These are phyloP conservation scores for Polytrichum formosum DNA, from an alignment of 225 moss, liverwort and hornwort genomes.

Conservation along the genomic window DNA sequence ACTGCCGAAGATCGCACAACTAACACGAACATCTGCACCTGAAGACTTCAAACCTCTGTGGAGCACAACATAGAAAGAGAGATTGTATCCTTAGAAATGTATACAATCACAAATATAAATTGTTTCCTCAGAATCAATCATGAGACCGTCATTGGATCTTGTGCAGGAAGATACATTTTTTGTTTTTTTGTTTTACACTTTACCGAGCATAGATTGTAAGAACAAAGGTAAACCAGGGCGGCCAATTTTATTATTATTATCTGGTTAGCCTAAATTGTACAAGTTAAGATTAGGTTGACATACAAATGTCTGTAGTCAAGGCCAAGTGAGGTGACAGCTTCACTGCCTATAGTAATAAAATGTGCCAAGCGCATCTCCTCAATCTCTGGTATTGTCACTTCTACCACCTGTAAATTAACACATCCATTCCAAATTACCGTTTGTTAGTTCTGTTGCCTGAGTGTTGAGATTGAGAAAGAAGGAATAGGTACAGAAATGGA, in stretches of 20 bases:
- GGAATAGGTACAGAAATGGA: no score
- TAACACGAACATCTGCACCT: conserved; percentile 72
- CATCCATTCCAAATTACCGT: not conserved
- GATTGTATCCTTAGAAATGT: not conserved
- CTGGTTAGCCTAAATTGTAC: no score
- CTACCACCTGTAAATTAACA: conserved; percentile 43
- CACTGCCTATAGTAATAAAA: conserved; percentile 75
- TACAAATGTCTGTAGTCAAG: conserved; percentile 51
- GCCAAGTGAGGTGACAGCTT: conserved; percentile 49
- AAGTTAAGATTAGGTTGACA: conserved; percentile 1
- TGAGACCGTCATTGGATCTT: not conserved
- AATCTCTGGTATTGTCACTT: conserved; percentile 68
- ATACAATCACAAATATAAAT: not conserved
- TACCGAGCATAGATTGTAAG: no score
- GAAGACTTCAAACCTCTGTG: conserved; percentile 51
- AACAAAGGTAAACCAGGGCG: no score
- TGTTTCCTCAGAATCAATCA: not conserved
- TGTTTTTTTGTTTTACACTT: no score
- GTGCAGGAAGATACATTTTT: no score
- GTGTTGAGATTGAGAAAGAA: no score
- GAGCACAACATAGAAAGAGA: not conserved
- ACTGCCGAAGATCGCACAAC: conserved; percentile 44
- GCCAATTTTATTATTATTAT: no score
- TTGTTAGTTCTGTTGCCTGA: no score
- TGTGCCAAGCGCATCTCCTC: conserved; percentile 77